A percentile compares a stretch with the other conserved stretches of the same genome.
These are phyloP conservation scores for Rhynchosporium agropyri DNA, from an alignment of 2,329 filamentous ascomycete genomes.

Conservation along the genomic window DNA sequence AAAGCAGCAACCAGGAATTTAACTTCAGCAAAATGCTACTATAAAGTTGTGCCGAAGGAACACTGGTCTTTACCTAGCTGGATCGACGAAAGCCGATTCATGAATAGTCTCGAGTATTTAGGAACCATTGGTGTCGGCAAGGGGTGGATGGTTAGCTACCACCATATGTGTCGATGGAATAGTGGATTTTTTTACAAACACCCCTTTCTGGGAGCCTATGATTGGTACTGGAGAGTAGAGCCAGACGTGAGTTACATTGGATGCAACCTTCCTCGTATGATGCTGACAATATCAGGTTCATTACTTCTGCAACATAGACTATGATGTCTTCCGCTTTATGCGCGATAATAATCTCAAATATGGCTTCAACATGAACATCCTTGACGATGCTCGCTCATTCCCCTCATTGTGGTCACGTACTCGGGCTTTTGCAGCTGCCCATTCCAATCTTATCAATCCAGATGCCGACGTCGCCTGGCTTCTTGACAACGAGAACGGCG, in stretches of 20 bases:
- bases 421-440: constrained; percentile 85
- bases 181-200: constrained; percentile 81
- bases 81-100: constrained; percentile 92
- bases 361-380: constrained; percentile 79
- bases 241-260: constrained; percentile 53
- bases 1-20: constrained; percentile 67
- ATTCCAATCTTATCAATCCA: constrained; percentile 81
- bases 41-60: constrained; percentile 76
- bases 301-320: constrained; percentile 66
- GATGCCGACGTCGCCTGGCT: constrained; percentile 86
- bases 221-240: constrained; percentile 64
- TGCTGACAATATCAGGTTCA: constrained; percentile 48
- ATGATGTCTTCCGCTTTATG: constrained; percentile 88
- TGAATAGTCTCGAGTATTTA: constrained; percentile 89
- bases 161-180: constrained; percentile 98
- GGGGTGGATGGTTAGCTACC: constrained; percentile 92
- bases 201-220: constrained; percentile 63
- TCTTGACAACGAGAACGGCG: constrained; percentile 76
- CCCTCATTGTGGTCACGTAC: constrained; percentile 91
- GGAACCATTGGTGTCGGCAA: constrained; percentile 93
- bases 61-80: constrained; percentile 96
- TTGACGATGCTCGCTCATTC: constrained; percentile 92
- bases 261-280: constrained; percentile 13
- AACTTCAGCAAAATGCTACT: constrained; percentile 71
- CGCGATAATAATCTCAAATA: constrained; percentile 81